phyloP scores from a whole-genome alignment of 176 grass and related monocot genomes.

The Tuctoria greenei region DNA sequence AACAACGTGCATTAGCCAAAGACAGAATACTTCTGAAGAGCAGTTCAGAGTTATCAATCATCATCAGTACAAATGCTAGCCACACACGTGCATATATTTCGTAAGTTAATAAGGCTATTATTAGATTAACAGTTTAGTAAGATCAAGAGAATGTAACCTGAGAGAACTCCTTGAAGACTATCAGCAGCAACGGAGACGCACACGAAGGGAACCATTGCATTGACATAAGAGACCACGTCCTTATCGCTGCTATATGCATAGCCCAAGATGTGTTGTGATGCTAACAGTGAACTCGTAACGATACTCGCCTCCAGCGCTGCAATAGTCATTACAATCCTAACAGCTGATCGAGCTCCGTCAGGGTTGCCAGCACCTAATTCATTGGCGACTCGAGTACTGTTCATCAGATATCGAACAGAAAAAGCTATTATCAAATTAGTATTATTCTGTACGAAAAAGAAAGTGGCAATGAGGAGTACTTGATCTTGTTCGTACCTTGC shows the following conservation, averaged over 20 bases:
- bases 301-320: conserved; percentile 61
- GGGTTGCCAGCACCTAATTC: conserved; percentile 88
- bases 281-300: conserved; percentile 51
- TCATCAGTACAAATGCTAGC: neutral
- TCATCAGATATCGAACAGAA: conserved; percentile 7
- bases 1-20: neutral
- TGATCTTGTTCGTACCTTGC: conserved; percentile 68
- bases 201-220: conserved; percentile 67
- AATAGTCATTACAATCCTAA: conserved; percentile 60
- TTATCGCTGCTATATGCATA: conserved; percentile 84
- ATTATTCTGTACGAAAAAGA: neutral
- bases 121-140: conserved; percentile 18
- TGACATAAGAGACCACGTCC: conserved; percentile 68
- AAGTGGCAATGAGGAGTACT: neutral
- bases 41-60: neutral
- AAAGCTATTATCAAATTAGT: conserved; percentile 14
- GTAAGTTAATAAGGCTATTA: neutral
- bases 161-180: conserved; percentile 80
- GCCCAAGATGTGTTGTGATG: conserved; percentile 60
- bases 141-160: conserved; percentile 56
- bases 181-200: conserved; percentile 74
- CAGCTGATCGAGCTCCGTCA: conserved; percentile 67
- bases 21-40: neutral
- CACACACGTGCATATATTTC: neutral
- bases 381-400: conserved; percentile 90